These are phyloP conservation scores for Penicillium longicatenatum DNA, from an alignment of 495 filamentous ascomycete genomes.

Conservation along the genomic window DNA sequence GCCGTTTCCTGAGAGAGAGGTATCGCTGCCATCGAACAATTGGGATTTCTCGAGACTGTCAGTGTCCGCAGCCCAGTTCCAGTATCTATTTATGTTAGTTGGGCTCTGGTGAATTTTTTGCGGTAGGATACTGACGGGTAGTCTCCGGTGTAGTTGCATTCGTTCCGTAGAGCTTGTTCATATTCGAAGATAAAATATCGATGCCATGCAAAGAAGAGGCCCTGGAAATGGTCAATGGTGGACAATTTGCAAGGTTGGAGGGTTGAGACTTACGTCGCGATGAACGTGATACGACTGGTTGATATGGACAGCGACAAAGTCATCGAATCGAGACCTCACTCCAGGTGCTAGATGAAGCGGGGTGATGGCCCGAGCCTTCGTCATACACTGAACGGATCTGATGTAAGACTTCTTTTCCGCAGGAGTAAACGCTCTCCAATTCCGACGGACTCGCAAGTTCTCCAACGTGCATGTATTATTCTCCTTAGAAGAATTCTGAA, in stretches of 20 bases:
- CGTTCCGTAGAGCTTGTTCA: slow-evolving; percentile 64
- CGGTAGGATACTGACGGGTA: slow-evolving; percentile 19
- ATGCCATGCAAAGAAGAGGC: slow-evolving; percentile 69
- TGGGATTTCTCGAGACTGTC: slow-evolving; percentile 52
- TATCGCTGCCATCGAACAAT: slow-evolving; percentile 61
- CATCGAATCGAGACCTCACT: slow-evolving; percentile 62
- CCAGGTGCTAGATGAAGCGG: slow-evolving; percentile 42
- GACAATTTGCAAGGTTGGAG: neutral
- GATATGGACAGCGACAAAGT: slow-evolving; percentile 68
- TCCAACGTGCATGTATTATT: slow-evolving; percentile 50
- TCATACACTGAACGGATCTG: slow-evolving; percentile 63
- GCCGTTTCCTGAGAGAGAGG: slow-evolving; percentile 63
- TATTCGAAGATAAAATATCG: slow-evolving; percentile 62
- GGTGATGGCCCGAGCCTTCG: slow-evolving; percentile 47
- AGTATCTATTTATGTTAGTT: slow-evolving; percentile 39
- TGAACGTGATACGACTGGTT: slow-evolving; percentile 61
- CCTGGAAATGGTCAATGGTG: slow-evolving; percentile 27
- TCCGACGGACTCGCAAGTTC: slow-evolving; percentile 46
- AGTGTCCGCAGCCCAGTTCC: slow-evolving; percentile 62
- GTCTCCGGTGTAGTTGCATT: slow-evolving; percentile 65
- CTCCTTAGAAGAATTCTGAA: slow-evolving; percentile 4
- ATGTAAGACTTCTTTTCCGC: slow-evolving; percentile 58
- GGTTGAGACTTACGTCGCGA: slow-evolving; percentile 42
- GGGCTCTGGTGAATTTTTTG: neutral
- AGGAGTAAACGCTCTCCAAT: slow-evolving; percentile 38